A percentile compares a stretch with the other conserved stretches of the same genome.
phyloP scores from a whole-genome alignment of 2,329 filamentous ascomycete genomes.

The Diaporthe aspalathi region DNA sequence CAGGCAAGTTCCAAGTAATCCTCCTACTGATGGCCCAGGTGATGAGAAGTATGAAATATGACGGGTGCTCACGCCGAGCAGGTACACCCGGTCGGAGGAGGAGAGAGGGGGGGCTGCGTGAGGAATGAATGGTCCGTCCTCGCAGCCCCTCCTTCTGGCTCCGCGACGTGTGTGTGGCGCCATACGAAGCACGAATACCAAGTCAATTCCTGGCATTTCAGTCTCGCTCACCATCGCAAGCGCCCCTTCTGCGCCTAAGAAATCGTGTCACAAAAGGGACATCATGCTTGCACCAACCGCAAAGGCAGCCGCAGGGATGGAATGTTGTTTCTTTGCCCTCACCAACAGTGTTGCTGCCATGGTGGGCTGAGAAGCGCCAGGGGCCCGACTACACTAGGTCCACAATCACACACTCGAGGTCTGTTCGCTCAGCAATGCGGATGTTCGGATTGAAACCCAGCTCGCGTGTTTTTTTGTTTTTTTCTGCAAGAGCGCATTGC shows the following conservation, averaged over 20 bases:
- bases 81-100: background rate
- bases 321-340: conserved; percentile 20
- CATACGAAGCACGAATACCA: background rate
- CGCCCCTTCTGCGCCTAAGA: background rate
- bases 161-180: background rate
- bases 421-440: background rate
- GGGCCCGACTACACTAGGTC: background rate
- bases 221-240: background rate
- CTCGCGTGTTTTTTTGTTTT: no score
- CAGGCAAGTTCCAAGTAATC: background rate
- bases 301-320: background rate
- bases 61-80: background rate
- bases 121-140: background rate
- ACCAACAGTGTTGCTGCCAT: background rate
- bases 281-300: background rate
- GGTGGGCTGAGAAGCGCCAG: conserved; percentile 12
- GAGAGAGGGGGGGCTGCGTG: background rate
- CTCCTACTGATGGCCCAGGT: background rate
- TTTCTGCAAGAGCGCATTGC: background rate
- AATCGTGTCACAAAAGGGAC: background rate
- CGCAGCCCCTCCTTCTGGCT: background rate
- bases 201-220: background rate
- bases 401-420: background rate
- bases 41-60: background rate
- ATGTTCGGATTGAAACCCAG: background rate